Conservation (phyloP, 768 basidiomycete species). For the Psilocybe subaeruginosa region DNA sequence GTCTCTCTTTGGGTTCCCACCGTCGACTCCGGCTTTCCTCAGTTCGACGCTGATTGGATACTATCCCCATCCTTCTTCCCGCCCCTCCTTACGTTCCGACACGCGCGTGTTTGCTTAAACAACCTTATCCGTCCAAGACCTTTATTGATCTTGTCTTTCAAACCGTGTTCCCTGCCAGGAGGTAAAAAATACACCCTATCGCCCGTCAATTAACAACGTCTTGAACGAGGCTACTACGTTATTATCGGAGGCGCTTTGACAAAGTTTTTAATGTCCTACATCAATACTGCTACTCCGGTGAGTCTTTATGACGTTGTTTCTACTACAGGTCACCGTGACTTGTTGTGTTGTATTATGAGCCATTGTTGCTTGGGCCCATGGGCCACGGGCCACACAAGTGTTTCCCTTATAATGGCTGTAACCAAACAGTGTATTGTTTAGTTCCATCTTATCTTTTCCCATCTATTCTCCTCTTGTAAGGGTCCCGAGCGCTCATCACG, state of each 20-base stretch:
- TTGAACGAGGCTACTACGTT: conserved; percentile 8
- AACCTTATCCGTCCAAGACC: conserved; percentile 15
- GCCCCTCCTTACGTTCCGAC: conserved; percentile 18
- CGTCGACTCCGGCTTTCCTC: conserved; percentile 19
- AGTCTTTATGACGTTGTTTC: conserved; percentile 17
- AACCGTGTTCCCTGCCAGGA: conserved; percentile 18
- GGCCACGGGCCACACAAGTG: background rate
- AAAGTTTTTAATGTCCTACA: conserved; percentile 33
- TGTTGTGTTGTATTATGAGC: conserved; percentile 1
- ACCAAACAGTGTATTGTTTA: conserved; percentile 1
- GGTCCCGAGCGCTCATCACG: conserved; percentile 10
- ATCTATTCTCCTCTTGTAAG: background rate
- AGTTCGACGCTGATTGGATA: conserved; percentile 21
- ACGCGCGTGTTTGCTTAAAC: conserved; percentile 1
- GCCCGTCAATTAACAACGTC: conserved; percentile 22
- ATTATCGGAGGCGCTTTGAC: conserved; percentile 17
- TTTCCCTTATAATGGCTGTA: conserved; percentile 1
- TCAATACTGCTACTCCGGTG: conserved; percentile 38
- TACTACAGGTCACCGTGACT: conserved; percentile 5
- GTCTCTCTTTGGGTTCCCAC: conserved; percentile 18
- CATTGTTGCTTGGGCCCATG: conserved; percentile 2
- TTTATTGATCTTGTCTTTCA: conserved; percentile 22
- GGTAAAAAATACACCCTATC: conserved; percentile 4
- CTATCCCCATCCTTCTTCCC: conserved; percentile 17
- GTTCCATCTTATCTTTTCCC: conserved; percentile 3